These are phyloP conservation scores for Xylaria palmicola DNA, from an alignment of 495 filamentous ascomycete species.

Conservation along the genomic window DNA sequence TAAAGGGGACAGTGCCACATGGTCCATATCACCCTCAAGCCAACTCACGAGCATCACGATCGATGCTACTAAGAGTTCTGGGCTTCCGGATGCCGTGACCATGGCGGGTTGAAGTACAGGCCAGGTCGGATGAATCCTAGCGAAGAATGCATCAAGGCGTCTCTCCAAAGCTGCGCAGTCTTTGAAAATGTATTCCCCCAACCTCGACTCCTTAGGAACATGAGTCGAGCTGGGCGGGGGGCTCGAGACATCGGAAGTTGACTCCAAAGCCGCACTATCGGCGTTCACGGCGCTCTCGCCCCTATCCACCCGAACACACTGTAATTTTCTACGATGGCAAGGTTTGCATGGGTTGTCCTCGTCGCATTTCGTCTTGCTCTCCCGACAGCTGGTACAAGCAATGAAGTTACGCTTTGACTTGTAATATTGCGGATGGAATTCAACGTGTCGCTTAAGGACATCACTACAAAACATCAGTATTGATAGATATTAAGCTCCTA, in stretches of 20 bases:
- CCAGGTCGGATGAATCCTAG: constrained; percentile 28
- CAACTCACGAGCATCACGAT: constrained; percentile 28
- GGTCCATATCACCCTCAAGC: constrained; percentile 19
- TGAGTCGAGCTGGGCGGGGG: neutral
- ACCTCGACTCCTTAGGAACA: neutral
- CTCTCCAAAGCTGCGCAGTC: neutral
- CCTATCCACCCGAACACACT: neutral
- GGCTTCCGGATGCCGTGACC: constrained; percentile 12
- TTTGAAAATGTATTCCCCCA: neutral
- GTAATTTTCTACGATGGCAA: neutral
- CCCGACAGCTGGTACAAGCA: constrained; percentile 4
- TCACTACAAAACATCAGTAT: constrained; percentile 17
- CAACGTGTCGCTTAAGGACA: constrained; percentile 31
- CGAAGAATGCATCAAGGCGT: constrained; percentile 21
- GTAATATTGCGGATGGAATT: constrained; percentile 23
- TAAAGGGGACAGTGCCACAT: constrained; percentile 17
- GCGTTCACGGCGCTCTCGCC: neutral
- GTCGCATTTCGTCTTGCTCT: constrained; percentile 11
- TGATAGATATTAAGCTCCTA: neutral
- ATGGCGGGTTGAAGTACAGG: constrained; percentile 27
- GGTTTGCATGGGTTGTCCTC: constrained; percentile 5
- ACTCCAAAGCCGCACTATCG: neutral
- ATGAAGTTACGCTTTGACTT: constrained; percentile 4
- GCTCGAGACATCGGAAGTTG: neutral
- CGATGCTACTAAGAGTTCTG: constrained; percentile 21